phyloP scores from a whole-genome alignment of 1,284 basidiomycete species.

The Trametes polyzona region DNA sequence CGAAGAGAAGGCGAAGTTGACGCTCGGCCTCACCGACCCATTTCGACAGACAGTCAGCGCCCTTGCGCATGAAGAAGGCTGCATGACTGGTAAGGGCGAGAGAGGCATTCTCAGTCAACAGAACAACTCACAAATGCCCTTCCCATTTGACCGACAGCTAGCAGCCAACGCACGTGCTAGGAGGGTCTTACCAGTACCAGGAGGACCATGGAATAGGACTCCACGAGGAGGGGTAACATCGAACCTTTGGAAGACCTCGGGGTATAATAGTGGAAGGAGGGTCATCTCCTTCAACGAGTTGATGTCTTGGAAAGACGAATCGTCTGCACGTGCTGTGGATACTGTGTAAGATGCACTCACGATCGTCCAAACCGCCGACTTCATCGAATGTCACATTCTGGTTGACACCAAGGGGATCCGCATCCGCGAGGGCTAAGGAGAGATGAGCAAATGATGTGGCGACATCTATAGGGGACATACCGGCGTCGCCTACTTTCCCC shows the following conservation, averaged over 20 bases:
- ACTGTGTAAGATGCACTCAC: constrained; percentile 51
- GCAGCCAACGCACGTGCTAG: constrained; percentile 94
- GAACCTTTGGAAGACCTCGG: constrained; percentile 97
- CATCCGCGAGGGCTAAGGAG: constrained; percentile 87
- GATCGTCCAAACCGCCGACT: constrained; percentile 96
- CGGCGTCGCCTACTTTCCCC: constrained; percentile 80
- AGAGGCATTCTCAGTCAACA: not conserved
- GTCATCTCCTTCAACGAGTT: constrained; percentile 99
- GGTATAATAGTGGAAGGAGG: constrained; percentile 92
- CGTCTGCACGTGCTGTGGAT: not conserved
- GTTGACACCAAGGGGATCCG: constrained; percentile 94
- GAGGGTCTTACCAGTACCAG: constrained; percentile 93
- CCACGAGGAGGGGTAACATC: constrained; percentile 95
- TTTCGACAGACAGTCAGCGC: constrained; percentile 96
- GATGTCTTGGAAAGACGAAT: constrained; percentile 65
- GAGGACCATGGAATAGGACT: constrained; percentile 96
- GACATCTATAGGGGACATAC: constrained; percentile 38
- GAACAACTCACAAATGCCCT: constrained; percentile 76
- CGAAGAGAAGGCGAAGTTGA: constrained; percentile 93
- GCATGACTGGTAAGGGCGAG: constrained; percentile 5
- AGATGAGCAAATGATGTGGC: constrained; percentile 22
- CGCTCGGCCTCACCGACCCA: constrained; percentile 99
- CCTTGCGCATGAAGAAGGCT: constrained; percentile 99
- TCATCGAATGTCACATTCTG: constrained; percentile 95
- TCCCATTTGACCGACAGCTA: constrained; percentile 88